A percentile compares a stretch with the other conserved stretches of the same genome.
Conservation (phyloP, 2,329 filamentous ascomycete species). For the Kalmusia sp. region DNA sequence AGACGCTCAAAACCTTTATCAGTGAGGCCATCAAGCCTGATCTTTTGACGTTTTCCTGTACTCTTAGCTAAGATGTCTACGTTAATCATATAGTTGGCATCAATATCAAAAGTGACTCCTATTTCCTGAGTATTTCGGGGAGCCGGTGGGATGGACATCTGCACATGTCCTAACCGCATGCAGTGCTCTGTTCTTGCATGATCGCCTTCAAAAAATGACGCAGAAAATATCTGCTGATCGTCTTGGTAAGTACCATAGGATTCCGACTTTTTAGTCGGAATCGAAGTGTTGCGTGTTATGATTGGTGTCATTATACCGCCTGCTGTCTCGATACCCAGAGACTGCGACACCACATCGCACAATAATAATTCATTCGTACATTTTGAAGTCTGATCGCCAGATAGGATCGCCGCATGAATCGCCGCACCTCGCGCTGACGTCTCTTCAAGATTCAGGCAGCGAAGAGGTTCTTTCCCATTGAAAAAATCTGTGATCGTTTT, state of each 20-base stretch:
- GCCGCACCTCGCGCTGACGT: conserved; percentile 94
- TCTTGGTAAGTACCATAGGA: conserved; percentile 95
- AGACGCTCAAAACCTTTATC: conserved; percentile 83
- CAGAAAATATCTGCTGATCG: too few relatives aligned
- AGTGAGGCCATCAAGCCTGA: conserved; percentile 98
- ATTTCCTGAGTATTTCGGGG: conserved; percentile 10
- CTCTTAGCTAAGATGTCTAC: conserved; percentile 93
- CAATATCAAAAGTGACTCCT: conserved; percentile 10
- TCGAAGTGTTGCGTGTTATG: conserved; percentile 86
- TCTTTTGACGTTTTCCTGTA: conserved; percentile 91
- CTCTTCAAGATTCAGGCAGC: conserved; percentile 97
- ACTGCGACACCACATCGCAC: conserved; percentile 92
- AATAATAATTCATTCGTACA: conserved; percentile 79
- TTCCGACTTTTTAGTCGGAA: conserved; percentile 90
- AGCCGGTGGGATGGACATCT: conserved; percentile 78
- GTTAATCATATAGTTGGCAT: conserved; percentile 70
- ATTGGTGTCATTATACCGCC: conserved; percentile 94
- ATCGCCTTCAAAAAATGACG: conserved; percentile 91
- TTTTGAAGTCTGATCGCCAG: conserved; percentile 69
- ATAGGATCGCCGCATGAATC: conserved; percentile 89
- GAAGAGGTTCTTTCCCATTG: conserved; percentile 84
- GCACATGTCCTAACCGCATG: conserved; percentile 94
- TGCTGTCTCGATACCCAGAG: conserved; percentile 91
- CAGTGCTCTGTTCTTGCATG: conserved; percentile 91
- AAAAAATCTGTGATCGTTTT: conserved; percentile 91